A percentile compares a stretch with the other conserved stretches of the same genome.
Evolutionary conservation across 2,329 filamentous ascomycete species (phyloP).

Genomic region (Calonectria pauciramosa): DNA sequence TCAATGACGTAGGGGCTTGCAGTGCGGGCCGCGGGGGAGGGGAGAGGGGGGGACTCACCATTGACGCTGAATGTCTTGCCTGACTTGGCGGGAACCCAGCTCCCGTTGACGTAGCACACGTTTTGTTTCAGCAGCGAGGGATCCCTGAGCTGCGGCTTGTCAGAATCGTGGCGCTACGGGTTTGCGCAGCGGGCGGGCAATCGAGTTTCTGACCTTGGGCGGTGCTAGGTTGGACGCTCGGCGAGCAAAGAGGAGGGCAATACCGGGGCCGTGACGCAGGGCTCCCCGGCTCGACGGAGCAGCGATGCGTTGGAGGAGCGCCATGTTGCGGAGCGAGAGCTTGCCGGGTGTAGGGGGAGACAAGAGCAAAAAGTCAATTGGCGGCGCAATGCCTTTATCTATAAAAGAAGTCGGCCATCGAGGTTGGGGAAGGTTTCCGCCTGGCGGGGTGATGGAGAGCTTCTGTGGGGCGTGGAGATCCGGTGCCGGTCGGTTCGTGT

Average conservation of each 20-base stretch:
- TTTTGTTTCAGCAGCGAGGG: constrained; percentile 87
- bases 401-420: constrained; percentile 20
- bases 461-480: constrained; percentile 39
- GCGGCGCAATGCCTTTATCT: neutral
- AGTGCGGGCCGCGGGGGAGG: neutral
- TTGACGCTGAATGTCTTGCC: constrained; percentile 93
- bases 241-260: constrained; percentile 48
- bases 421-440: constrained; percentile 17
- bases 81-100: constrained; percentile 89
- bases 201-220: constrained; percentile 50
- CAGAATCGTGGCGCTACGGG: neutral
- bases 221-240: constrained; percentile 64
- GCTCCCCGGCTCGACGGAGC: constrained; percentile 44
- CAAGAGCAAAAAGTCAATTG: neutral
- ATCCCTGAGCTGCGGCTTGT: constrained; percentile 74
- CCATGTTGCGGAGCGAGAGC: constrained; percentile 40
- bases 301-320: constrained; percentile 49
- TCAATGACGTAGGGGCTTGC: neutral
- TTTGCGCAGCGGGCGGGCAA: neutral
- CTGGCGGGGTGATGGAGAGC: constrained; percentile 39
- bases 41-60: constrained; percentile 59
- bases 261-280: constrained; percentile 48
- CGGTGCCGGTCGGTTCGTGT: constrained; percentile 41
- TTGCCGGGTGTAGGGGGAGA: neutral
- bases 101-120: constrained; percentile 88